Conservation (phyloP, 2,329 filamentous ascomycete genomes). For the Westerdykella sp. region DNA sequence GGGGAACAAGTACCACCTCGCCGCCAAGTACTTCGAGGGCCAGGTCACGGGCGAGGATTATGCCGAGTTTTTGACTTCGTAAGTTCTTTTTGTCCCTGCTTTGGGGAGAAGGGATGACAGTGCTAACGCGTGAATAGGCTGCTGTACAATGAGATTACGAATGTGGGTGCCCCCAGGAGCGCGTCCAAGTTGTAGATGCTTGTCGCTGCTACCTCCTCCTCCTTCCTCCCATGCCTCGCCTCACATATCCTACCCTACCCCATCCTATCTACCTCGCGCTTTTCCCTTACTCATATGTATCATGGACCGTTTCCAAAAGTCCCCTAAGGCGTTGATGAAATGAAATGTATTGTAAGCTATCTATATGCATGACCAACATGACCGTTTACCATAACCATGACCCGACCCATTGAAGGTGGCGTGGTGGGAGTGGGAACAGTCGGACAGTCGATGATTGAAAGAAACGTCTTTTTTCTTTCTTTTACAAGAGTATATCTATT, state of each 20-base stretch:
- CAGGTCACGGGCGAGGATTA: constrained; percentile 98
- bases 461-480: neutral
- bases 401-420: too few species aligned
- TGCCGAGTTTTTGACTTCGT: constrained; percentile 88
- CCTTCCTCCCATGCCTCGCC: neutral
- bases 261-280: neutral
- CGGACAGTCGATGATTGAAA: too few species aligned
- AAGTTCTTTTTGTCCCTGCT: constrained; percentile 36
- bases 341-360: neutral
- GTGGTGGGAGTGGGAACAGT: too few species aligned
- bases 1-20: constrained; percentile 87
- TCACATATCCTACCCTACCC: neutral
- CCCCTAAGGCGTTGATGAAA: constrained; percentile 1
- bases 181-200: constrained; percentile 41
- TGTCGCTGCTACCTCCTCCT: neutral
- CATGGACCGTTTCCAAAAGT: neutral
- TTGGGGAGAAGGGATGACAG: constrained; percentile 11
- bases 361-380: neutral
- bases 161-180: constrained; percentile 58
- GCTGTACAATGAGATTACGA: constrained; percentile 82
- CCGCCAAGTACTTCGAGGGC: constrained; percentile 83
- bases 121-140: constrained; percentile 47
- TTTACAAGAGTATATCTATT: too few species aligned
- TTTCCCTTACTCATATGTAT: constrained; percentile 1
- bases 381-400: too few species aligned